Conservation (phyloP, 1,139 yeast genomes). For the Geotrichum bryndzae region DNA sequence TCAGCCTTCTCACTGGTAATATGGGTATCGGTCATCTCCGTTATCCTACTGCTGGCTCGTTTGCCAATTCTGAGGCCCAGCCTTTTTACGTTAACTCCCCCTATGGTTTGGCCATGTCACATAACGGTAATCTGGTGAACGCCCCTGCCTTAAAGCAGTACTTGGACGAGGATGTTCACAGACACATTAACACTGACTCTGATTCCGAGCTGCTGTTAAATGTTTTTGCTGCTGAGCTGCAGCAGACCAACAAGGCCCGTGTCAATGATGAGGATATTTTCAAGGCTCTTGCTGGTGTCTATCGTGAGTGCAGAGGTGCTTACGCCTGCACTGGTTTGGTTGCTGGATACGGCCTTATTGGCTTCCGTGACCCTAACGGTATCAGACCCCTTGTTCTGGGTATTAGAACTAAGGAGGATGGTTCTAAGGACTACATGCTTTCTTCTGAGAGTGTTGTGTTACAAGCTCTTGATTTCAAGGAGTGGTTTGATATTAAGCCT, state of each 20-base stretch:
- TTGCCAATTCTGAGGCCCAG: slow-evolving; percentile 95
- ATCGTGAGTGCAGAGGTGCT: slow-evolving; percentile 80
- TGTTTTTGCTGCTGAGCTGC: slow-evolving; percentile 86
- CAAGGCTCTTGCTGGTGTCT: slow-evolving; percentile 77
- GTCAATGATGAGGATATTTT: slow-evolving; percentile 88
- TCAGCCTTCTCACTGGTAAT: slow-evolving; percentile 77
- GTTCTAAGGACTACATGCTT: slow-evolving; percentile 85
- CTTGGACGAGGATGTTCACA: slow-evolving; percentile 89
- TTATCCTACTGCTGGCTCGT: slow-evolving; percentile 98
- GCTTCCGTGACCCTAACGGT: slow-evolving; percentile 96
- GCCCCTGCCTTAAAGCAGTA: slow-evolving; percentile 68
- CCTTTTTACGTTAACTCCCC: slow-evolving; percentile 98
- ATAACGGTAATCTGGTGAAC: slow-evolving; percentile 92
- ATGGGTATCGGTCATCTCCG: slow-evolving; percentile 95
- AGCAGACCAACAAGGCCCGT: slow-evolving; percentile 85
- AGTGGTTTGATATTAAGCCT: slow-evolving; percentile 76
- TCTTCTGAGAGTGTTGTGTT: slow-evolving; percentile 94
- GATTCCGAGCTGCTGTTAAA: slow-evolving; percentile 88
- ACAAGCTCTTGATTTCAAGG: slow-evolving; percentile 83
- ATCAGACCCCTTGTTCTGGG: slow-evolving; percentile 88
- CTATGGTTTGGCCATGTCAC: slow-evolving; percentile 83
- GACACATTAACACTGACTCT: slow-evolving; percentile 94
- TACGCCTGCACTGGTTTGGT: slow-evolving; percentile 92
- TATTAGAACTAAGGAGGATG: slow-evolving; percentile 61
- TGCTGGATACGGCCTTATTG: slow-evolving; percentile 93